Base-by-base conservation (phyloP, 148 eudicot species). In the Tetragonia tetragonoides region DNA sequence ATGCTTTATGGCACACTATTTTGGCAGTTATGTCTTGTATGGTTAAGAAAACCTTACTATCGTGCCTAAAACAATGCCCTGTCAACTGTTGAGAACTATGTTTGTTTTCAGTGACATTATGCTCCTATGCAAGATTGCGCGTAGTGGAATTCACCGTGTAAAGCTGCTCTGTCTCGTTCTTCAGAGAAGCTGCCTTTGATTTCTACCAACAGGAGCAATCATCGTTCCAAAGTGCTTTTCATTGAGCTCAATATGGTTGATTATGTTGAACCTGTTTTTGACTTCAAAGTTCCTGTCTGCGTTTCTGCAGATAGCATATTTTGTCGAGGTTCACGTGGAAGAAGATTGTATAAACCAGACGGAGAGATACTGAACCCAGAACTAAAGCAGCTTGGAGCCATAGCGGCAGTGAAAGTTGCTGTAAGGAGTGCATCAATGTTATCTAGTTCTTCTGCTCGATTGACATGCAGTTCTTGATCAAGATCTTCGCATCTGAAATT, bases 331-430 rank as follows among this genome's bases (percentile, higher is more conserved):
- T 83, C 94, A 90, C 46, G 84, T 82, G 73, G 90, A 87, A 47
- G 90, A 84, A 44, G 77, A 83, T 66, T 42, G 78, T 38, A 66
- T 37, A 69, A 65, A 69, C n/a, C 74, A 72, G 88, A 86, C 39
- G 77, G 76, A 66, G 79, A 86, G 11, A 78, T 78, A 44, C 66
- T 84, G 74, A 85, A 86, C 68, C 89, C 92, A 0, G 89, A 88
- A 77, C 64, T 81, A 82, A 86, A 82, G 77, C 98, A 88, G 34
- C 91, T 79, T 21, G 88, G 98, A 41, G 89, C 76, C 57, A 90
- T 94, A n/a, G 98, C 90, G 11, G 93, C 97, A 49, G 91, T 91
- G 1, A 92, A 89, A 81, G 95, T 92, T 46, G 97, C 96, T 23
- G 90, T 92, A 14, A 86, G 97, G 77, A 81, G 95, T 77, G 84